A percentile compares a stretch with the other conserved stretches of the same genome.
phyloP scores from a whole-genome alignment of 179 eudicot species.

The Pouteria campechiana region DNA sequence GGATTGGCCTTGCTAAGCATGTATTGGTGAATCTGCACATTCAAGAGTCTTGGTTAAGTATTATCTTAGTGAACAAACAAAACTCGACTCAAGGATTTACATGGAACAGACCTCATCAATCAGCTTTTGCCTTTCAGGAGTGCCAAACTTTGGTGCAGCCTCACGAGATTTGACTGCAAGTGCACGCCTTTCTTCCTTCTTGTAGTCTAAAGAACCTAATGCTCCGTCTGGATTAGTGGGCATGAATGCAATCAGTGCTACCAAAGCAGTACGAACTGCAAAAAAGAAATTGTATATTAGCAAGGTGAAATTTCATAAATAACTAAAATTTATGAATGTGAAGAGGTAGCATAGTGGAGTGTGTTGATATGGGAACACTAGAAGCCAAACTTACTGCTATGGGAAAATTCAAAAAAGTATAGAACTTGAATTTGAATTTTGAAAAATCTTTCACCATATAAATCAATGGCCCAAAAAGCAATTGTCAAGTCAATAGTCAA shows the following conservation, averaged over 20 bases:
- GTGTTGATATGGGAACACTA: no score
- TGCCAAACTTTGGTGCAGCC: slow-evolving; percentile 66
- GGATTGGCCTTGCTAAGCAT: slow-evolving; percentile 88
- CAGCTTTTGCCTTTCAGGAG: slow-evolving; percentile 75
- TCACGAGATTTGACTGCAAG: slow-evolving; percentile 89
- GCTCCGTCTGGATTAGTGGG: slow-evolving; percentile 97
- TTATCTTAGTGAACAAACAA: not conserved
- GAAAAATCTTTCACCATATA: no score
- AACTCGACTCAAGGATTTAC: not conserved
- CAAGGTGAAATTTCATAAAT: no score
- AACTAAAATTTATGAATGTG: no score
- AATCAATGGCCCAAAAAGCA: no score
- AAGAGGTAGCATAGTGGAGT: no score
- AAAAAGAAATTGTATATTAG: no score
- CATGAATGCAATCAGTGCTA: slow-evolving; percentile 96
- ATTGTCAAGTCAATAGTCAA: no score
- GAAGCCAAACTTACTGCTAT: no score
- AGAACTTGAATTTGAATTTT: no score
- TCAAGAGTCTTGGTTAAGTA: not conserved
- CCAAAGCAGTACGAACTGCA: slow-evolving; percentile 92
- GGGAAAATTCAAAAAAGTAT: no score
- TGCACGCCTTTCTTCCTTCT: slow-evolving; percentile 73
- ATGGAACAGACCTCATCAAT: slow-evolving; percentile 71
- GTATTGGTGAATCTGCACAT: slow-evolving; percentile 70
- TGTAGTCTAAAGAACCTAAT: slow-evolving; percentile 81